phyloP scores from a whole-genome alignment of 163 green algal species.

The Smithsoniella earleae region DNA sequence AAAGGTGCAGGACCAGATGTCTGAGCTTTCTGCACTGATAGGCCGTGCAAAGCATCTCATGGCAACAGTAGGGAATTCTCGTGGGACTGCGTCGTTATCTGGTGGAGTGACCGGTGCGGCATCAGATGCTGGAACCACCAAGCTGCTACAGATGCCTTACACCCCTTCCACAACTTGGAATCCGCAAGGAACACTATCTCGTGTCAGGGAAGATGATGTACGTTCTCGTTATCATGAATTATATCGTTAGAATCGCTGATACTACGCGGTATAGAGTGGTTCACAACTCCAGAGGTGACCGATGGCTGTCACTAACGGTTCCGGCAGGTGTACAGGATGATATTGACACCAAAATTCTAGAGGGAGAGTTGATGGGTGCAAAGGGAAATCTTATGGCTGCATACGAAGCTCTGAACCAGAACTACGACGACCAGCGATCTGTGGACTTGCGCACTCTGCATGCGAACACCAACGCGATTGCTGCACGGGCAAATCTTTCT shows the following conservation, averaged over 20 bases:
- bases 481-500: no score
- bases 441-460: not conserved
- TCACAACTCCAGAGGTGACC: not conserved
- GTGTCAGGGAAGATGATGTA: no score
- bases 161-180: no score
- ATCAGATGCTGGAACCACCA: not conserved
- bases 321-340: not conserved
- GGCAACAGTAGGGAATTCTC: not conserved
- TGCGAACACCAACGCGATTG: not conserved
- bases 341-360: not conserved
- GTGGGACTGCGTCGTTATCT: no score
- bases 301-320: no score
- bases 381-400: not conserved
- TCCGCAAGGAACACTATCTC: no score
- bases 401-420: conserved; percentile 4
- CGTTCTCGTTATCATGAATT: no score
- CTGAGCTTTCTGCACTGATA: conserved; percentile 18
- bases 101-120: not conserved
- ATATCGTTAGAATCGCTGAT: no score
- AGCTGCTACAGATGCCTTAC: not conserved
- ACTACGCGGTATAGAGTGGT: not conserved
- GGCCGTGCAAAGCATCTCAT: conserved; percentile 19
- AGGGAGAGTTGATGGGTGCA: not conserved
- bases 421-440: conserved; percentile 9
- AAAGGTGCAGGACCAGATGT: conserved; percentile 1